Evolutionary conservation across 1,284 basidiomycete genomes (phyloP), one percentile per base, ranked within the genome.

Genomic region (Trametes hirsuta): DNA sequence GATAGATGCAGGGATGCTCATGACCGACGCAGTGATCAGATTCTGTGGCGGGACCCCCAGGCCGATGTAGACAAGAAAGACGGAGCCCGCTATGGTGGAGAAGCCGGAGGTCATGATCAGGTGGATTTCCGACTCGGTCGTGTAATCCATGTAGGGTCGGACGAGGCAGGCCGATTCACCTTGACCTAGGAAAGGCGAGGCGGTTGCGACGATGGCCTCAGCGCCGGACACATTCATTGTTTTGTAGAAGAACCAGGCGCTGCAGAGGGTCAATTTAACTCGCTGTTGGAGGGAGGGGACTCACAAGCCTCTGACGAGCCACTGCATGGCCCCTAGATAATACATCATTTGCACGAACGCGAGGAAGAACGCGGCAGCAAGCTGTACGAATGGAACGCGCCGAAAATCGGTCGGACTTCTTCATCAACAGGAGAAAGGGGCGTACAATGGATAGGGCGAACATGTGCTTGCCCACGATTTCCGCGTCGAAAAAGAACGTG

Each of bases 1-100:
- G 71, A 97, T 94, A 10, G 94, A 94, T 0, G 95, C 94, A 9
- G 94, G 94, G 68, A 97, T 97, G 71, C 89, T 92, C 94, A 97
- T 97, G 67, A 97, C 90, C 10, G 92, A 94, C 4, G 94, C 91
- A 5, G 94, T 95, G 69, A 97, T 82, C 34, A 97, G 81, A 74
- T 93, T 94, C 74, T 88, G 84, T 14, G 93, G 76, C 30, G 91
- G 89, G 39, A 97, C 91, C 56, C 95, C 95, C 63, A 95, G 77
- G 56, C 76, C 78, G 69, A 96, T 91, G 75, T 96, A 97, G 45
- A 92, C 94, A 56, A 84, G 80, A 56, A 97, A 81, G 15, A 96
- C 94, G 55, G 93, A 93, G 50, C 95, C 95, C 54, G 94, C 89
- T 67, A 96, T 96, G 53, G 94, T 95, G 9, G 94, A 91, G 77